phyloP scores from a whole-genome alignment of 2,329 filamentous ascomycete genomes.

The Madurella mycetomatis region DNA sequence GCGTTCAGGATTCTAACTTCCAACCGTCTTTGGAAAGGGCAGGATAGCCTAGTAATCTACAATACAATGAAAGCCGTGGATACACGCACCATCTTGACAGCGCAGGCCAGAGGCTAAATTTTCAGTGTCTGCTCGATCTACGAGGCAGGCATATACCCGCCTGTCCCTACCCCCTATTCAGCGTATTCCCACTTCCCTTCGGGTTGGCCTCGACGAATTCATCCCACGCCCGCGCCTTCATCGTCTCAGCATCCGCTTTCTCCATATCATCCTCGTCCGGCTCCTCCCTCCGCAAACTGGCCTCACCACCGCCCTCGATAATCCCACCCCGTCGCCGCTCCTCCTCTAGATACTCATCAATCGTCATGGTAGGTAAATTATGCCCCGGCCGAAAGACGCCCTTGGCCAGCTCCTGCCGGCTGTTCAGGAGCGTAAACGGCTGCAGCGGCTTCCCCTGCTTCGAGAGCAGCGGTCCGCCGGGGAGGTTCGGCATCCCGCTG shows the following conservation, averaged over 20 bases:
- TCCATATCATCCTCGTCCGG: constrained; percentile 87
- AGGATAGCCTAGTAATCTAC: too few species aligned
- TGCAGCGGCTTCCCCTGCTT: constrained; percentile 78
- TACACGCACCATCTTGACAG: too few species aligned
- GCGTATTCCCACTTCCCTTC: constrained; percentile 74
- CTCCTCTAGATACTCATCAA: constrained; percentile 95
- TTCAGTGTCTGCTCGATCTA: too few species aligned
- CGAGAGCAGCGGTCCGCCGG: constrained; percentile 67
- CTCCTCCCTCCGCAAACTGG: constrained; percentile 62
- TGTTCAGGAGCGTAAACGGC: constrained; percentile 82
- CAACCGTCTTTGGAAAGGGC: too few species aligned
- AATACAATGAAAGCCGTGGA: too few species aligned
- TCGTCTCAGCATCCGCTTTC: constrained; percentile 82
- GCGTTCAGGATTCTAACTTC: too few species aligned
- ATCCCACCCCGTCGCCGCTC: constrained; percentile 80
- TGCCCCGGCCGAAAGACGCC: constrained; percentile 89
- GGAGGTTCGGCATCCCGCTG: constrained; percentile 40
- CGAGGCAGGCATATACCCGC: too few species aligned
- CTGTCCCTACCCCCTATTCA: constrained; percentile 62
- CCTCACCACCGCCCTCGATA: constrained; percentile 82
- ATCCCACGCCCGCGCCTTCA: constrained; percentile 94
- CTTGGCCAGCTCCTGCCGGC: constrained; percentile 67
- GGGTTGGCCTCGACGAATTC: constrained; percentile 89
- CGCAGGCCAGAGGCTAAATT: too few species aligned
- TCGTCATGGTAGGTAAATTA: constrained; percentile 93